Percentiles rank a stretch among this genome's conserved stretches.
Conservation (phyloP, 768 basidiomycete species). For the Suillus americanus region DNA sequence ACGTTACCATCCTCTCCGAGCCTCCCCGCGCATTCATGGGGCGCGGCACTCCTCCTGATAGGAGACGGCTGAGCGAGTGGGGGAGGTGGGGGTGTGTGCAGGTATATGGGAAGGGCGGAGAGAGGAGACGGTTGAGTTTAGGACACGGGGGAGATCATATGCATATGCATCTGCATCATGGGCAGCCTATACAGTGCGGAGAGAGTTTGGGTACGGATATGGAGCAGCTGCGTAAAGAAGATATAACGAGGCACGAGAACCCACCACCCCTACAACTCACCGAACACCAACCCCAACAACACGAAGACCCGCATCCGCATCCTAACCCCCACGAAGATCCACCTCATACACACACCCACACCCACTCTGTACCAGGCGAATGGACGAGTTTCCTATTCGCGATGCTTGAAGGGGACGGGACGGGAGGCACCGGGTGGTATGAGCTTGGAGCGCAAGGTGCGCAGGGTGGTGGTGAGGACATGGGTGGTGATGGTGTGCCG, state of each 20-base stretch:
- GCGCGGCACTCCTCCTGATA: slow-evolving; percentile 33
- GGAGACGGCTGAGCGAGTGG: slow-evolving; percentile 30
- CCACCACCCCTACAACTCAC: background rate
- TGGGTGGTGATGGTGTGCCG: background rate
- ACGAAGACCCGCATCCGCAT: background rate
- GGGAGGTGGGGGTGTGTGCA: slow-evolving; percentile 16
- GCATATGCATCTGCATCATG: background rate
- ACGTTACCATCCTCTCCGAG: slow-evolving; percentile 32
- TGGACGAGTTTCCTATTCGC: slow-evolving; percentile 35
- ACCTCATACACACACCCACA: background rate
- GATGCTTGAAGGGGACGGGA: slow-evolving; percentile 32
- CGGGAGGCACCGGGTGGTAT: slow-evolving; percentile 25
- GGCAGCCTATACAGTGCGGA: background rate
- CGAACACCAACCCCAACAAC: background rate
- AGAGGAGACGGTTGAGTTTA: background rate
- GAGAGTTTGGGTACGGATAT: background rate
- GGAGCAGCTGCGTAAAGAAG: background rate
- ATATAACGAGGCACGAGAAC: background rate
- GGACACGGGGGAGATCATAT: background rate
- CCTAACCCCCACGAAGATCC: slow-evolving; percentile 5
- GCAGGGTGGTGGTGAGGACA: background rate
- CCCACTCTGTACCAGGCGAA: slow-evolving; percentile 17
- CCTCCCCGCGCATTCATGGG: slow-evolving; percentile 35
- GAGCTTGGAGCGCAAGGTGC: slow-evolving; percentile 22
- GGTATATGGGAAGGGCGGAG: background rate